Percentiles rank a stretch among this genome's conserved stretches.
Conservation (phyloP, 768 basidiomycete species). For the Termitomyces bulborhizus region DNA sequence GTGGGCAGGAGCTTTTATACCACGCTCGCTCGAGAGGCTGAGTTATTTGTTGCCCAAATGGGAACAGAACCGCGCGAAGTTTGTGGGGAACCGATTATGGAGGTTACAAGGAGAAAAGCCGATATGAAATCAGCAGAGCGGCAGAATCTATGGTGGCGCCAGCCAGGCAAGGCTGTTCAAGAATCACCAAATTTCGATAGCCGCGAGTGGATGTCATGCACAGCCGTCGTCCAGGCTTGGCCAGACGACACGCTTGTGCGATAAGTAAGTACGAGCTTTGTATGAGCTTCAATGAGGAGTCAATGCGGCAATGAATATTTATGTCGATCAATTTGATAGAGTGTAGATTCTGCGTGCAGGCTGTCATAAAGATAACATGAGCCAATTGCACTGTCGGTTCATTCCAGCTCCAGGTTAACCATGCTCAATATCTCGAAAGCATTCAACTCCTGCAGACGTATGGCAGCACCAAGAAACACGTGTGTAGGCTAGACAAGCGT, state of each 20-base stretch:
- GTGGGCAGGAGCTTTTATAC: not conserved
- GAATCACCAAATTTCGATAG: not conserved
- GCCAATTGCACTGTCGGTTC: too few relatives aligned
- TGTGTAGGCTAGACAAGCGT: not conserved
- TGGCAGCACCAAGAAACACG: not conserved
- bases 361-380: not conserved
- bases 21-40: not conserved
- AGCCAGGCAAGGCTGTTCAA: not conserved
- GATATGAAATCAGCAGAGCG: not conserved
- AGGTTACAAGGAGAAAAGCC: not conserved
- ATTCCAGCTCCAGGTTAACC: not conserved
- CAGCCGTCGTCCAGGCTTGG: not conserved
- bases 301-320: not conserved
- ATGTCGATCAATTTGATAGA: not conserved
- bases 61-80: not conserved
- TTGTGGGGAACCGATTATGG: constrained; percentile 4
- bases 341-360: not conserved
- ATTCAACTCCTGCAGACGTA: not conserved
- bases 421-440: not conserved
- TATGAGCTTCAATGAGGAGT: not conserved
- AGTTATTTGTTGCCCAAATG: not conserved
- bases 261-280: too few relatives aligned
- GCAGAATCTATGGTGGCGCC: not conserved
- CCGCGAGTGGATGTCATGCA: not conserved
- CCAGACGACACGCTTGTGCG: not conserved